Evolutionary conservation across 305 asterid species (phyloP).

Genomic region (Fraxinus sp.): DNA sequence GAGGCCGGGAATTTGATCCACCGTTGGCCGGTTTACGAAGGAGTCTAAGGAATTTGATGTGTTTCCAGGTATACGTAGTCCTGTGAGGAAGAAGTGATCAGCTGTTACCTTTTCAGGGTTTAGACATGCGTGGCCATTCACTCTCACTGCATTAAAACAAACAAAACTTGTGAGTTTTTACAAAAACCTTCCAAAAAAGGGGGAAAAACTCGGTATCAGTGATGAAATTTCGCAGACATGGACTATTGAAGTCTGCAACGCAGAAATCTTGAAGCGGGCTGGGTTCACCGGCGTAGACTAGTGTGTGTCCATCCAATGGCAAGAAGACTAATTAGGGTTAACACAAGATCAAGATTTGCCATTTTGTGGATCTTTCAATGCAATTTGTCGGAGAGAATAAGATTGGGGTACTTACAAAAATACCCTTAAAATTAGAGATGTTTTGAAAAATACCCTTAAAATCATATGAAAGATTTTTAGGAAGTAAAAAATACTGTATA

Average conservation of each 20-base stretch:
- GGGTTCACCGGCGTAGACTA: conserved; percentile 22
- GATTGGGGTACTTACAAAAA: not conserved
- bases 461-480: no score
- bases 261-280: conserved; percentile 33
- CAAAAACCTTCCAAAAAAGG: not conserved
- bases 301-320: conserved; percentile 16
- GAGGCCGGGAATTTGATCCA: conserved; percentile 49
- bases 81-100: conserved; percentile 39
- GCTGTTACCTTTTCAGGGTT: conserved; percentile 37
- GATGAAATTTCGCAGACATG: not conserved
- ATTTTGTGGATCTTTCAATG: not conserved
- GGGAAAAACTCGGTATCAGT: not conserved
- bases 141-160: conserved; percentile 16
- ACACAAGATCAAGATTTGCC: conserved; percentile 22
- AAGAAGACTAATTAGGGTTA: conserved; percentile 4
- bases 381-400: not conserved
- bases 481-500: no score
- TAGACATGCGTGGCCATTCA: conserved; percentile 32
- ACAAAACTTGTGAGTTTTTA: not conserved
- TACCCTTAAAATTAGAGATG: no score
- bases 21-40: conserved; percentile 50
- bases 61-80: conserved; percentile 44
- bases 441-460: no score
- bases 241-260: conserved; percentile 27
- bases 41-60: conserved; percentile 29